Evolutionary conservation across 2,329 filamentous ascomycete species (phyloP), one percentile per base, ranked within the genome.

Genomic region (Talaromyces funiculosus): DNA sequence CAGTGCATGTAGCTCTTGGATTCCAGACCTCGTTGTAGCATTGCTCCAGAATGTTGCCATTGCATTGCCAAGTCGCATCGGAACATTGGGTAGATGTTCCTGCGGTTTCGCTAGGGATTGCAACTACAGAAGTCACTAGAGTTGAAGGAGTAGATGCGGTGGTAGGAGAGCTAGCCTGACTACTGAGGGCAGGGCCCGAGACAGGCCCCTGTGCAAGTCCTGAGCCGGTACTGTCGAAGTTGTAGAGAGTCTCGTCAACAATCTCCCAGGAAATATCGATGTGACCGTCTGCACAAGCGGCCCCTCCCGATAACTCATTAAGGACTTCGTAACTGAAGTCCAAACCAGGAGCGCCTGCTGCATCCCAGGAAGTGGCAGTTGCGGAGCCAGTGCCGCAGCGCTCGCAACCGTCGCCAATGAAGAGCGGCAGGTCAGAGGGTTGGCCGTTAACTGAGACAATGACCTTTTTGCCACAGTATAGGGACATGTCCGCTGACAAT

Each of bases 381-480:
- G 61, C 26, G 16, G 62, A 60, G 7, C 58, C 61, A 33, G 35
- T 45, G 40, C 33, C 40, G 43, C 62, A 64, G 33, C 62, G 61
- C 42, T 59, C 10, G 31, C 62, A 64, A 14, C 62, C 62, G 24
- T 64, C 62, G 6, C 61, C 61, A 47, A 64, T 62, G 49, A 61
- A 64, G 20, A 64, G 57, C n/a, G 51, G 61, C 47, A 62, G 40
- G 35, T 64, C 62, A 16, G 57, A 61, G 20, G 47, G 12, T 31
- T 64, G 51, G 7, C 61, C 61, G 43, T 64, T 63, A 33, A 64
- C 53, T 16, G 60, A 59, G 26, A 64, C 53, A 33, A 62, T 57
- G 16, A 64, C 62, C 49, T 57, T 47, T 40, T 64, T 62, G 45
- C 62, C 62, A 49, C 62, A 64, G 33, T 64, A 64, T 33, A 47